These are phyloP conservation scores for Prunus campanulata DNA, from an alignment of 306 rosid genomes.

Conservation along the genomic window DNA sequence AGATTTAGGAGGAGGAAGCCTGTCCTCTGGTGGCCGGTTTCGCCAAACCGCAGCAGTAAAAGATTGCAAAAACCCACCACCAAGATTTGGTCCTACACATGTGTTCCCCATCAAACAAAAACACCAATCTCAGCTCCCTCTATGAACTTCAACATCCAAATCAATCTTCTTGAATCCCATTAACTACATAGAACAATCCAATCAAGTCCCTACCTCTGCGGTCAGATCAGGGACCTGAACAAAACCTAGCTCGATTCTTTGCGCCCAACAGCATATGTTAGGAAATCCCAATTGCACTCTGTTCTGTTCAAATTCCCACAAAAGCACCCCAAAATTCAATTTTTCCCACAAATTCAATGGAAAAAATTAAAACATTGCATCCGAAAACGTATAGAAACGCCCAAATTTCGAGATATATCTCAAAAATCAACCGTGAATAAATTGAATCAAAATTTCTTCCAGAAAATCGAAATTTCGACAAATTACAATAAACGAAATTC, in stretches of 20 bases:
- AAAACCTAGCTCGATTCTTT: conserved; percentile 22
- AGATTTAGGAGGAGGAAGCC: conserved; percentile 50
- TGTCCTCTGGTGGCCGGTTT: conserved; percentile 59
- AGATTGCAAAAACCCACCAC: conserved; percentile 67
- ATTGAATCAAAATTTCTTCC: background rate
- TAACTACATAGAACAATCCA: conserved; percentile 15
- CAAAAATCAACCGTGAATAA: background rate
- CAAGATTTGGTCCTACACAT: conserved; percentile 77
- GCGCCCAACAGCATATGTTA: background rate
- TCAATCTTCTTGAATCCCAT: conserved; percentile 33
- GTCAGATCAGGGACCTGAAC: conserved; percentile 33
- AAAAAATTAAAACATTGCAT: background rate
- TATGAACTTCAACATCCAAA: conserved; percentile 25
- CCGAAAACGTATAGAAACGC: background rate
- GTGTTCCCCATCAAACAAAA: conserved; percentile 77
- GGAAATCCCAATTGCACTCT: background rate
- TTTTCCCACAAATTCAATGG: background rate
- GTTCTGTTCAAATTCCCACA: background rate
- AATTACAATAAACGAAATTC: background rate
- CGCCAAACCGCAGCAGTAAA: conserved; percentile 67
- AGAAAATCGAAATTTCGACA: background rate
- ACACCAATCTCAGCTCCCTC: conserved; percentile 30
- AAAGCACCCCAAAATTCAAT: background rate
- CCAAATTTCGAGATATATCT: background rate
- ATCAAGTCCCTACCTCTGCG: conserved; percentile 17